Base-by-base conservation (phyloP, 2,329 filamentous ascomycete genomes). In the Botryotinia calthae region DNA sequence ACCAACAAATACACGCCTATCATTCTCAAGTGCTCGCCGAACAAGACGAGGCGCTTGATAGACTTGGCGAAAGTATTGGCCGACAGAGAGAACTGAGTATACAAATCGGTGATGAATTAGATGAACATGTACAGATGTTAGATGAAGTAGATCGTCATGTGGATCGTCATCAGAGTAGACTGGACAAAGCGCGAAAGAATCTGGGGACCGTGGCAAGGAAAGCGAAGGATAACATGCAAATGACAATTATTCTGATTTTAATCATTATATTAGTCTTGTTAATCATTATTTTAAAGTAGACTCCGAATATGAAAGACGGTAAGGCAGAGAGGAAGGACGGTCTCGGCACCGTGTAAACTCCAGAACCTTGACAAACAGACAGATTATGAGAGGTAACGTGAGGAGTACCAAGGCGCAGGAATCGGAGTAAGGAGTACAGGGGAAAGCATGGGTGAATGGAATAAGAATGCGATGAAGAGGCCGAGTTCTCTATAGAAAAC, bases 81-180 rank as follows among this genome's bases (percentile, higher is more conserved):
- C 89, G 96, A 56, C 96, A 98, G 84, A 87, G 97, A 67, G 93
- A 98, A 84, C 86, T 99, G 75, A 95, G 92, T 80, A 97, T 98
- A 84, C 93, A 96, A 84, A 98, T 99, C 79, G 95, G 96, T 44
- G 93, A 98, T 81, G 96, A 99, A 85, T 86, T 99, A 51, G 96
- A 98, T 78, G 91, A 90, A 77, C 96, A 99, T 79, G 92, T 97
- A 54, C 87, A 91, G 77, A 86, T 99, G 85, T 86, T 99, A 44
- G 95, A 98, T 81, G 95, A 97, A 79, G 90, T 97, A 62, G 96
- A 98, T 80, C 87, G 88, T 62, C 87, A 91, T 31, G 92, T 95
- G 12, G 94, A 97, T 81, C 85, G 95, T 73, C 95, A 98, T 83
- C 88, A 91, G 81, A 86, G 85, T 40, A 89, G 93, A 67, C 85